phyloP scores from a whole-genome alignment of 1,139 yeast species.

The Geotrichum citri-aurantii region DNA sequence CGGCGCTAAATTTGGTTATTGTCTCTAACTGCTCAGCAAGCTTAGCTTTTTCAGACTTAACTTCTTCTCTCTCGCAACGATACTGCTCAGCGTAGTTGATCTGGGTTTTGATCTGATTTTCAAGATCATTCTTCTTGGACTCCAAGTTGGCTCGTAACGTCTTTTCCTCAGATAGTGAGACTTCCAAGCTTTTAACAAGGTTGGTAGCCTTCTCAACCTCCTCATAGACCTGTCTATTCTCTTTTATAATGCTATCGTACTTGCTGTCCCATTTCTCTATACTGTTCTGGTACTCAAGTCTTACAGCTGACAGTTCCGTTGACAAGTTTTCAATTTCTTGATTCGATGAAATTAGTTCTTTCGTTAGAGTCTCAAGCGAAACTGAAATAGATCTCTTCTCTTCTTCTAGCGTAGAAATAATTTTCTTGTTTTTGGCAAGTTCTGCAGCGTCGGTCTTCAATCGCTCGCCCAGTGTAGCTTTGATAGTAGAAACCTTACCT shows the following conservation, averaged over 20 bases:
- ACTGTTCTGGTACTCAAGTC: slow-evolving; percentile 44
- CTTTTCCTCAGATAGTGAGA: slow-evolving; percentile 34
- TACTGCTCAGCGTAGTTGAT: slow-evolving; percentile 18
- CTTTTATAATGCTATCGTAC: slow-evolving; percentile 27
- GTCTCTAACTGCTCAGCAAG: background rate
- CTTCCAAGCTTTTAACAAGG: slow-evolving; percentile 39
- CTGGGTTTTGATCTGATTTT: slow-evolving; percentile 15
- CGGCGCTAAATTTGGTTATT: background rate
- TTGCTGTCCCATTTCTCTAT: slow-evolving; percentile 38
- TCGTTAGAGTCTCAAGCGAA: slow-evolving; percentile 38
- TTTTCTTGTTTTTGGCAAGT: slow-evolving; percentile 34
- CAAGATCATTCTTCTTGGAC: slow-evolving; percentile 11
- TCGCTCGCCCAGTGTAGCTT: slow-evolving; percentile 66
- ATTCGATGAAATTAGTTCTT: slow-evolving; percentile 53
- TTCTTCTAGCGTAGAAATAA: slow-evolving; percentile 33
- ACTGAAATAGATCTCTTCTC: slow-evolving; percentile 16
- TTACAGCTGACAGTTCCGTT: slow-evolving; percentile 43
- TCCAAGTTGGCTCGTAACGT: slow-evolving; percentile 29
- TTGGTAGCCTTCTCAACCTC: slow-evolving; percentile 38
- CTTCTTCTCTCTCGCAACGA: slow-evolving; percentile 14
- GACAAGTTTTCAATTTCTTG: slow-evolving; percentile 63
- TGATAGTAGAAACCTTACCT: slow-evolving; percentile 74
- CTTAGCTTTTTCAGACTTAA: slow-evolving; percentile 6
- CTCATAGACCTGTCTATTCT: slow-evolving; percentile 22
- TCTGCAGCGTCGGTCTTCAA: slow-evolving; percentile 46